A percentile compares a stretch with the other conserved stretches of the same genome.
These are phyloP conservation scores for Ophiosphaerella herpotricha DNA, from an alignment of 2,329 filamentous ascomycete species.

Conservation along the genomic window DNA sequence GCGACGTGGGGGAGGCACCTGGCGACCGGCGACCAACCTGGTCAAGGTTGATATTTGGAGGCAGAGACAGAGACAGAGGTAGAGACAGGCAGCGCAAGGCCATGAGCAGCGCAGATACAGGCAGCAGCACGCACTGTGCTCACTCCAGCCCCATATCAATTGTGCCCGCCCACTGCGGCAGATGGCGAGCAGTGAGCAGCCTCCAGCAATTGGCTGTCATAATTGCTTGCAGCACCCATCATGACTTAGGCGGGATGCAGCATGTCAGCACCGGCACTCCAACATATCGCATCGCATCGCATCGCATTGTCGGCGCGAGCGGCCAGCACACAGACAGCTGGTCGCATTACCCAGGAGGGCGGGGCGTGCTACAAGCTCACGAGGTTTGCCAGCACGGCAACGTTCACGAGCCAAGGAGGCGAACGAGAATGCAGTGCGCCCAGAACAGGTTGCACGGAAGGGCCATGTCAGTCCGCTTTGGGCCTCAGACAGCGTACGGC, in stretches of 20 bases:
- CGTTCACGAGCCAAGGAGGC: slow-evolving; percentile 16
- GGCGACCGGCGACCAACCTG: not conserved
- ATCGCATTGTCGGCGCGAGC: slow-evolving; percentile 1
- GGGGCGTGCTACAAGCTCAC: slow-evolving; percentile 18
- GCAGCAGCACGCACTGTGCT: not conserved
- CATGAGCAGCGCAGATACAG: slow-evolving; percentile 3
- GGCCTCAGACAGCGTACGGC: slow-evolving; percentile 19
- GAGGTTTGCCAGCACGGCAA: slow-evolving; percentile 34
- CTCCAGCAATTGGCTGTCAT: no score
- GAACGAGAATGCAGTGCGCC: slow-evolving; percentile 19
- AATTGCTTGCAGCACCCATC: no score
- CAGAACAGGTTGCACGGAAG: slow-evolving; percentile 7
- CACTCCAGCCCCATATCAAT: no score
- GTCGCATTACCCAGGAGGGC: slow-evolving; percentile 21
- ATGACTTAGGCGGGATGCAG: no score
- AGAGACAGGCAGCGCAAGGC: not conserved
- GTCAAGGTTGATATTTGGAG: not conserved
- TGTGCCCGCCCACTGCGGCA: no score
- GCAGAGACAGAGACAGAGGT: no score
- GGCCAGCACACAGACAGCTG: slow-evolving; percentile 16
- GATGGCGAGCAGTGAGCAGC: no score
- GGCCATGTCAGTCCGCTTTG: slow-evolving; percentile 21
- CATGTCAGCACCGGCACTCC: no score
- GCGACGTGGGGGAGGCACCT: slow-evolving; percentile 9
- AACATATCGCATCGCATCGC: no score